A percentile compares a stretch with the other conserved stretches of the same genome.
Evolutionary conservation across 441 rosid genomes (phyloP).

Genomic region (Gossypium davidsonii): DNA sequence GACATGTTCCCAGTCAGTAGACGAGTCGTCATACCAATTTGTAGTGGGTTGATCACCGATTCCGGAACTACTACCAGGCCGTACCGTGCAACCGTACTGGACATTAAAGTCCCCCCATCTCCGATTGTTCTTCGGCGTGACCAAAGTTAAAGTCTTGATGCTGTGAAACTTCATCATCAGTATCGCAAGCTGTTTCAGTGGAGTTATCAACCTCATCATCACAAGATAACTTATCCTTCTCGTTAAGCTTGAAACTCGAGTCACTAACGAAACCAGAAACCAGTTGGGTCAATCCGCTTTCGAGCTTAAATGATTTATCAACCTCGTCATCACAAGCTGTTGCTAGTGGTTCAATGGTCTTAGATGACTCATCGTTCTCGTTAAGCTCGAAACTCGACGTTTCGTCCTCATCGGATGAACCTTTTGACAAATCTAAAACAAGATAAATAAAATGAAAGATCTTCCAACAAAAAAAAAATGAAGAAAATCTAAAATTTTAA

Average conservation of each 20-base stretch:
- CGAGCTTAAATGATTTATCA: too few species aligned
- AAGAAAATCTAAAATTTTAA: constrained; percentile 17
- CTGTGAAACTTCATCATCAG: neutral
- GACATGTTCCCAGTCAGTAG: constrained; percentile 76
- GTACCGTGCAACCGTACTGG: constrained; percentile 18
- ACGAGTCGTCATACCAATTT: constrained; percentile 31
- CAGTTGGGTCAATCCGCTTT: too few species aligned
- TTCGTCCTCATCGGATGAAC: constrained; percentile 24
- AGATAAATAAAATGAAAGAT: constrained; percentile 5
- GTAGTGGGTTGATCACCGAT: constrained; percentile 18
- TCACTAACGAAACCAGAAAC: too few species aligned
- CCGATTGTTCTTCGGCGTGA: too few species aligned
- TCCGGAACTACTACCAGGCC: neutral
- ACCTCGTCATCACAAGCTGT: neutral
- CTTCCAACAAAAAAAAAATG: neutral
- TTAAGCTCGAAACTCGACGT: constrained; percentile 13
- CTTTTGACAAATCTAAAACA: constrained; percentile 29
- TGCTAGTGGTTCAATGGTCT: constrained; percentile 4
- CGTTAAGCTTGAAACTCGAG: constrained; percentile 14
- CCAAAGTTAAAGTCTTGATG: neutral
- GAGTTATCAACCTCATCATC: too few species aligned
- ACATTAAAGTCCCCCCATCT: neutral
- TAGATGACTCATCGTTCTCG: constrained; percentile 19
- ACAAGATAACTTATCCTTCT: constrained; percentile 16
- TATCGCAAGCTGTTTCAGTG: too few species aligned